Conservation (phyloP, 2,329 filamentous ascomycete species). For the Ceratocystis destructans region DNA sequence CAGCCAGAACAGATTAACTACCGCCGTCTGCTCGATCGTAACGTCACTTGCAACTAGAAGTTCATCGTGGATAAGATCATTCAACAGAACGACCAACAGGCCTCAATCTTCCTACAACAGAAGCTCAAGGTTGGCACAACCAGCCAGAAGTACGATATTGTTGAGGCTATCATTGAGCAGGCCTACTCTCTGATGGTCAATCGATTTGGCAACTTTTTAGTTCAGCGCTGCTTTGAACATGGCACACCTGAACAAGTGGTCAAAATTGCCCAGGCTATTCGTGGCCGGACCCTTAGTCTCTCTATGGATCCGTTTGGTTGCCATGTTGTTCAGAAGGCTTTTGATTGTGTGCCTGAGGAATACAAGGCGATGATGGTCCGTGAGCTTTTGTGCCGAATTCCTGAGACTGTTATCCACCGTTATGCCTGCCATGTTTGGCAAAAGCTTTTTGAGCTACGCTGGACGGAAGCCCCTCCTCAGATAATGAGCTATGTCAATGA, state of each 20-base stretch:
- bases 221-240: slow-evolving; percentile 97
- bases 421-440: slow-evolving; percentile 99
- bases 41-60: slow-evolving; percentile 97
- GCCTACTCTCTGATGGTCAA: slow-evolving; percentile 96
- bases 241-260: slow-evolving; percentile 89
- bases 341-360: slow-evolving; percentile 92
- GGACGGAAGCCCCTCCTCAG: slow-evolving; percentile 86
- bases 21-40: slow-evolving; percentile 83
- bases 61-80: slow-evolving; percentile 99
- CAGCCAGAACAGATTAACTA: slow-evolving; percentile 84
- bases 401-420: slow-evolving; percentile 93
- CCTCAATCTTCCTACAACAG: slow-evolving; percentile 96
- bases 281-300: slow-evolving; percentile 81
- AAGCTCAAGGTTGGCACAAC: slow-evolving; percentile 93
- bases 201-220: slow-evolving; percentile 94
- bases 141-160: slow-evolving; percentile 94
- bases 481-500: slow-evolving; percentile 99
- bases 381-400: slow-evolving; percentile 84
- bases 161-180: slow-evolving; percentile 88
- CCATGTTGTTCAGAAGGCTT: slow-evolving; percentile 96
- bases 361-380: slow-evolving; percentile 99
- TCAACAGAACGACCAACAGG: slow-evolving; percentile 97
- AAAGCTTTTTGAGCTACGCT: slow-evolving; percentile 95
- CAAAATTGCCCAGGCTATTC: slow-evolving; percentile 85
- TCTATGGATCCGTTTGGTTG: slow-evolving; percentile 99